Conservation (phyloP, 2,329 filamentous ascomycete genomes). For the Xylariaceae sp. region DNA sequence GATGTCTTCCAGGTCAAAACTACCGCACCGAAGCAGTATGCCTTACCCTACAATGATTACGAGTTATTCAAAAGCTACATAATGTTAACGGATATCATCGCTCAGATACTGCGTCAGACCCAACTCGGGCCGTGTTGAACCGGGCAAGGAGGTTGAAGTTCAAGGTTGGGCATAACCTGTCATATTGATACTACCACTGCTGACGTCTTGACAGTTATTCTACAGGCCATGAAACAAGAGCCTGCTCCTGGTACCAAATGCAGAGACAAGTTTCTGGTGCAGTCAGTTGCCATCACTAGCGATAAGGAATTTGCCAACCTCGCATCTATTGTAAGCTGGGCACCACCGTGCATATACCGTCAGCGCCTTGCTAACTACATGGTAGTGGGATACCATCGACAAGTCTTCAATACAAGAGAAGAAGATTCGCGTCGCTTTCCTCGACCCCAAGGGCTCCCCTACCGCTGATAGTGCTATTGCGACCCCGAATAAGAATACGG, state of each 20-base stretch:
- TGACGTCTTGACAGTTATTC: conserved; percentile 68
- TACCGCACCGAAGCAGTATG: conserved; percentile 97
- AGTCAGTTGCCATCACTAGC: conserved; percentile 82
- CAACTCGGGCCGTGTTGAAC: conserved; percentile 94
- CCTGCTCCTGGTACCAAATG: conserved; percentile 86
- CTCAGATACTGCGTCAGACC: conserved; percentile 94
- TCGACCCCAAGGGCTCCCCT: conserved; percentile 64
- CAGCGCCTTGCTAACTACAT: conserved; percentile 37
- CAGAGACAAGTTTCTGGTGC: conserved; percentile 96
- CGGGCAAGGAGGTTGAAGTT: conserved; percentile 88
- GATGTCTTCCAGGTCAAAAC: conserved; percentile 82
- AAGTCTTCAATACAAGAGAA: conserved; percentile 86
- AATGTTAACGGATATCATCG: conserved; percentile 35
- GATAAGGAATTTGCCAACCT: conserved; percentile 87
- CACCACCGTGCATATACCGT: conserved; percentile 15
- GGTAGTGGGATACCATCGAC: conserved; percentile 78
- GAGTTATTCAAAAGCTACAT: conserved; percentile 26
- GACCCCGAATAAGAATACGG: conserved; percentile 52
- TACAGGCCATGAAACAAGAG: conserved; percentile 98
- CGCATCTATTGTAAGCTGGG: conserved; percentile 72
- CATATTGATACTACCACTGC: conserved; percentile 30
- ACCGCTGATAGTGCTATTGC: conserved; percentile 29
- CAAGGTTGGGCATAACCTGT: conserved; percentile 68
- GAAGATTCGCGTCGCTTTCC: conserved; percentile 93
- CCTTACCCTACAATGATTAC: conserved; percentile 34